Percentiles rank a stretch among this genome's conserved stretches.
These are phyloP conservation scores for Epichloe festucae DNA, from an alignment of 2,329 filamentous ascomycete genomes.

Conservation along the genomic window DNA sequence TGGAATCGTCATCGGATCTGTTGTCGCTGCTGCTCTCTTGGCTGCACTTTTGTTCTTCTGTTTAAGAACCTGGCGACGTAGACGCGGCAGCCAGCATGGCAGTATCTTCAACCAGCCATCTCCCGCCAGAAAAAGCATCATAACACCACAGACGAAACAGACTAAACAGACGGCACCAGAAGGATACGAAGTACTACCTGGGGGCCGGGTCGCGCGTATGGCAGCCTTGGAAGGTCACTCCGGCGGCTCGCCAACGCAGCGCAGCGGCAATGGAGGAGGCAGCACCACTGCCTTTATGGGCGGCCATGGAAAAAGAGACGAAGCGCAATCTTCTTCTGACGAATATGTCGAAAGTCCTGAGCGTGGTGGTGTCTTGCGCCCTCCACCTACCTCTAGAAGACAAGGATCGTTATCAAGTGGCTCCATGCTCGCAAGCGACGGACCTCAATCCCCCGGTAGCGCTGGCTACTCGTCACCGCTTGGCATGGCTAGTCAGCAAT, in stretches of 20 bases:
- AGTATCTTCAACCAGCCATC: conserved; percentile 86
- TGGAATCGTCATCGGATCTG: conserved; percentile 72
- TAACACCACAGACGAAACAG: conserved; percentile 22
- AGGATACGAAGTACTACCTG: conserved; percentile 66
- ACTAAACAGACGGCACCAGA: conserved; percentile 24
- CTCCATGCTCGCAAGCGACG: conserved; percentile 59
- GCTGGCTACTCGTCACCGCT: conserved; percentile 72
- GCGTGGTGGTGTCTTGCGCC: conserved; percentile 41
- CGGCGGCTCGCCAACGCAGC: conserved; percentile 44
- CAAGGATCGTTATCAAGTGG: conserved; percentile 82
- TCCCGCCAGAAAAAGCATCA: conserved; percentile 43
- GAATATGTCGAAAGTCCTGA: conserved; percentile 59
- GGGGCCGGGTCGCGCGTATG: conserved; percentile 89
- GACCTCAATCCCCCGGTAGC: conserved; percentile 61
- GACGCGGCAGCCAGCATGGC: conserved; percentile 47
- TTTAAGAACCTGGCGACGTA: conserved; percentile 34
- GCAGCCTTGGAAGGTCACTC: conserved; percentile 74
- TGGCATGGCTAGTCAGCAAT: conserved; percentile 75
- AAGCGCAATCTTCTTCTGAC: conserved; percentile 57
- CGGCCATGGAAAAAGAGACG: conserved; percentile 30
- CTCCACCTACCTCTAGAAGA: conserved; percentile 51
- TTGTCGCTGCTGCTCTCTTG: conserved; percentile 60
- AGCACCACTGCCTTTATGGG: conserved; percentile 30
- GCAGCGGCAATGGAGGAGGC: conserved; percentile 27
- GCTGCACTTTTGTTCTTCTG: conserved; percentile 57